These are phyloP conservation scores for Aegilops tauschii DNA, from an alignment of 176 grass and related monocot genomes.

Conservation along the genomic window DNA sequence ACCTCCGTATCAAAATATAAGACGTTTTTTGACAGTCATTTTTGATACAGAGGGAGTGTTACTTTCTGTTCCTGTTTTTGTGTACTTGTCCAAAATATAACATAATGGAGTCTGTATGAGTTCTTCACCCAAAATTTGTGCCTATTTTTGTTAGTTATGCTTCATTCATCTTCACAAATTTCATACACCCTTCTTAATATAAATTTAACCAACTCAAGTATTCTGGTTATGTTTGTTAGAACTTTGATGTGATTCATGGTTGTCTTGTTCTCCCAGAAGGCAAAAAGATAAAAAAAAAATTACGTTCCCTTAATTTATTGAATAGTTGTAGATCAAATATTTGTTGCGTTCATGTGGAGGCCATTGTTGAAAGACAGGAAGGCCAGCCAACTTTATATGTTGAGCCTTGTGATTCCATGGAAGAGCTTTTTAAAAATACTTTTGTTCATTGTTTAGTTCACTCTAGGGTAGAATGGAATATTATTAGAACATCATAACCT, in stretches of 20 bases:
- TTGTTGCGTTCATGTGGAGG: background rate
- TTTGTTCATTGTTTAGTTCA: background rate
- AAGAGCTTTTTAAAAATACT: slow-evolving; percentile 16
- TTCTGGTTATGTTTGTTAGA: background rate
- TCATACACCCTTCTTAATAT: background rate
- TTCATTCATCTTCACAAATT: slow-evolving; percentile 19
- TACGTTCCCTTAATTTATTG: background rate
- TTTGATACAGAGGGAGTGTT: background rate
- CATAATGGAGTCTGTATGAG: background rate
- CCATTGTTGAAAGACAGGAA: slow-evolving; percentile 1
- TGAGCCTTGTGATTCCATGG: background rate
- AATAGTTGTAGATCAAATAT: slow-evolving; percentile 7
- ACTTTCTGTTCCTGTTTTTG: slow-evolving; percentile 12
- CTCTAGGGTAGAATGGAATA: slow-evolving; percentile 14
- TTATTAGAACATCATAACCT: background rate
- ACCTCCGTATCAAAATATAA: too few species aligned
- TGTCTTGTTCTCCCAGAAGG: slow-evolving; percentile 1
- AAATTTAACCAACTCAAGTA: slow-evolving; percentile 1
- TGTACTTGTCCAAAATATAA: background rate
- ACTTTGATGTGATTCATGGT: slow-evolving; percentile 4
- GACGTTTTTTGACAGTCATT: too few species aligned
- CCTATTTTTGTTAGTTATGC: background rate
- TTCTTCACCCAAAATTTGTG: background rate
- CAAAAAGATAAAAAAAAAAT: background rate
- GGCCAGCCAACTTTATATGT: background rate